These are phyloP conservation scores for Salix caprea DNA, from an alignment of 345 rosid species.

Conservation along the genomic window DNA sequence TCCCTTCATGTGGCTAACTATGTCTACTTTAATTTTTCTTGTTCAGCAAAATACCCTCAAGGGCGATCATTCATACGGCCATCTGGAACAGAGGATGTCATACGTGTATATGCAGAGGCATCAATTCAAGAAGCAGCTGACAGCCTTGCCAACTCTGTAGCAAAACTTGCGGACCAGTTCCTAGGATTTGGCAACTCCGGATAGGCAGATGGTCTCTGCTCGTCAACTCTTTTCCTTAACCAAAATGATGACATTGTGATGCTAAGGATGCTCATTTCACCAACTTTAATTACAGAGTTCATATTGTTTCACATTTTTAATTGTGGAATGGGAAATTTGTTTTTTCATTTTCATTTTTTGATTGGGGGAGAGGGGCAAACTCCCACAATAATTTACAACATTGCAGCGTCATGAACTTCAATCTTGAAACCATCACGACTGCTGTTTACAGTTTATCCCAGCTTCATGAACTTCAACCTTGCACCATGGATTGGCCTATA, in stretches of 20 bases:
- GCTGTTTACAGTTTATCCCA: no score
- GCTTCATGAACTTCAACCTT: no score
- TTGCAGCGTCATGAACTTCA: no score
- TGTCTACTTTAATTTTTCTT: background rate
- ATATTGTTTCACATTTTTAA: background rate
- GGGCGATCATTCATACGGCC: constrained; percentile 87
- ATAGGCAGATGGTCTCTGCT: background rate
- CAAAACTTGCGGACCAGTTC: constrained; percentile 53
- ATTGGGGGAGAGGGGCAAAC: no score
- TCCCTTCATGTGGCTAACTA: background rate
- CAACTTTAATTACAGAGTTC: background rate
- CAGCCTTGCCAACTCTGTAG: constrained; percentile 61
- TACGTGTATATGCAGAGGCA: constrained; percentile 93
- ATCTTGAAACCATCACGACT: no score
- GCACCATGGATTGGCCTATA: no score
- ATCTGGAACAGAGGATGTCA: constrained; percentile 91
- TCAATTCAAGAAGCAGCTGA: constrained; percentile 77
- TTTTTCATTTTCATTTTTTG: no score
- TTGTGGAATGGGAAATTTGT: background rate
- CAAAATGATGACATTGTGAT: background rate
- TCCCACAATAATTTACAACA: no score
- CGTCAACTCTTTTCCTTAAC: background rate
- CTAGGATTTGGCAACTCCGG: constrained; percentile 38
- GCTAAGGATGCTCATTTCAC: background rate
- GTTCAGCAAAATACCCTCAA: constrained; percentile 48